Evolutionary conservation across 148 eudicot genomes (phyloP).

Genomic region (Rhododendron ferrugineum): DNA sequence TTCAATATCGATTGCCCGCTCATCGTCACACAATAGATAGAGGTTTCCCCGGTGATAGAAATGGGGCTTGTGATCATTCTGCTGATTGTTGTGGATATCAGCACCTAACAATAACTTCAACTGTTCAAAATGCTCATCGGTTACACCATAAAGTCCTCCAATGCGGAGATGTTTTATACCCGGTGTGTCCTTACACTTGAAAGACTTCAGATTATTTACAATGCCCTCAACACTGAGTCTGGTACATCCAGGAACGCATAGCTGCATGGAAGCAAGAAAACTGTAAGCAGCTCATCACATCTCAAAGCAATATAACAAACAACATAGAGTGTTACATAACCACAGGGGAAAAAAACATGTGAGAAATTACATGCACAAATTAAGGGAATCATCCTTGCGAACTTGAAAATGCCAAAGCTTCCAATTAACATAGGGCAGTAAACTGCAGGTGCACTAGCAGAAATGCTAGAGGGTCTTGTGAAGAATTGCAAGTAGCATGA

Average conservation of each 20-base stretch:
- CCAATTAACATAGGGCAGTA: background rate
- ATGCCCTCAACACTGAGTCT: conserved; percentile 60
- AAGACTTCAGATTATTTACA: conserved; percentile 42
- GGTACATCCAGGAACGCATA: conserved; percentile 71
- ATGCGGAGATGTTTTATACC: conserved; percentile 69
- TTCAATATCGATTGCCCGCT: conserved; percentile 76
- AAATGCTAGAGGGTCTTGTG: background rate
- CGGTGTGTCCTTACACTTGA: conserved; percentile 30
- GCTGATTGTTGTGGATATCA: conserved; percentile 10
- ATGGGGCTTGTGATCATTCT: conserved; percentile 35
- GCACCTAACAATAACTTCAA: conserved; percentile 46
- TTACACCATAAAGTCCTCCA: conserved; percentile 55
- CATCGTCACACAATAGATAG: conserved; percentile 51
- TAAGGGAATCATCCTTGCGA: background rate
- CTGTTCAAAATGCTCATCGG: conserved; percentile 56
- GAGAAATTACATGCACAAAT: background rate
- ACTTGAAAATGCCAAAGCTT: background rate
- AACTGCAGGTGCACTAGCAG: background rate
- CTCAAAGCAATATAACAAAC: background rate
- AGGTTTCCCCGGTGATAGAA: conserved; percentile 40
- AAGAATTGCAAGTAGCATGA: background rate
- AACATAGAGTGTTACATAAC: background rate
- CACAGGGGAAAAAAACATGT: background rate
- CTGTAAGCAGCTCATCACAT: conserved; percentile 2
- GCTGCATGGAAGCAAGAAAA: conserved; percentile 40